Evolutionary conservation across 169 alveolate species (phyloP).

Genomic region (Perkinsus marinus): DNA sequence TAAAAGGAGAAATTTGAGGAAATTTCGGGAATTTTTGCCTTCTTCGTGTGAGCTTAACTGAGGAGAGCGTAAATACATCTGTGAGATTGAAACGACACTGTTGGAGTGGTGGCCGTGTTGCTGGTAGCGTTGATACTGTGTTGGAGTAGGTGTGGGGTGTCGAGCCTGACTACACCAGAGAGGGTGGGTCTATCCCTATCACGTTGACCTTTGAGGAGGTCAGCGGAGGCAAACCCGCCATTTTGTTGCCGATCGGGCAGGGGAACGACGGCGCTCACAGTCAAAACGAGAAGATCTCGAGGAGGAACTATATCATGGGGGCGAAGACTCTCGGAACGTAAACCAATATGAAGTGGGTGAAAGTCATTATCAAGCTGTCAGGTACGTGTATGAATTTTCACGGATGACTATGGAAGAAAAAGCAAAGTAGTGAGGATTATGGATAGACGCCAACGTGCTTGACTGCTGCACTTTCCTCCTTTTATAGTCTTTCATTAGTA

Average conservation of each 20-base stretch:
- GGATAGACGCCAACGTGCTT: background rate
- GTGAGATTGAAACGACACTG: too few species aligned
- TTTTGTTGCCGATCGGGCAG: background rate
- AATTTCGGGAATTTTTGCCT: too few species aligned
- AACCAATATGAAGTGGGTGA: background rate
- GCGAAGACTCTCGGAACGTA: background rate
- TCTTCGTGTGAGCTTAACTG: too few species aligned
- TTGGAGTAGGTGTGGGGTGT: conserved; percentile 1
- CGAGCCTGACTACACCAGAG: background rate
- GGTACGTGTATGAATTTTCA: background rate
- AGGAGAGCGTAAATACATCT: too few species aligned
- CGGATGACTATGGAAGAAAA: background rate
- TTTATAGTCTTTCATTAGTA: too few species aligned
- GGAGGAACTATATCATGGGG: background rate
- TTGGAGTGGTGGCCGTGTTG: too few species aligned
- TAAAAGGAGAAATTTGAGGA: too few species aligned
- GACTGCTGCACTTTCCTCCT: background rate
- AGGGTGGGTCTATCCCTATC: background rate
- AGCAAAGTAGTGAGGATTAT: background rate
- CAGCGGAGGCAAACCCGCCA: background rate
- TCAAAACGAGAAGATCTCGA: background rate
- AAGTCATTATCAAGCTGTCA: background rate
- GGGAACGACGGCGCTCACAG: background rate
- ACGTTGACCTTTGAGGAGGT: background rate
- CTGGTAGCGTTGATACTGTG: too few species aligned